Evolutionary conservation across 345 rosid species (phyloP).

Genomic region (Murraya paniculata): DNA sequence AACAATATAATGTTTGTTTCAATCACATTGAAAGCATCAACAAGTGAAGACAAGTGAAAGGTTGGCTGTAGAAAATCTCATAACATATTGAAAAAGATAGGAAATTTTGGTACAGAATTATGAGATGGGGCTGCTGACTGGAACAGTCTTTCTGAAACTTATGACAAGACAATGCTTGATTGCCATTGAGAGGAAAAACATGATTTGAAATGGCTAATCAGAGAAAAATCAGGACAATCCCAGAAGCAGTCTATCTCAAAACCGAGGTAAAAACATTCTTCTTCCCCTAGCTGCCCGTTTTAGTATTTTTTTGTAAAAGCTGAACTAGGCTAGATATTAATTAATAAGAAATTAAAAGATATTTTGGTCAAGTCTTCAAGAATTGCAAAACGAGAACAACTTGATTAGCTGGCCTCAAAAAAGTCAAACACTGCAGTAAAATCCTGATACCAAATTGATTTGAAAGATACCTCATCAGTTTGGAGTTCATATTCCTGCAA

Average conservation of each 20-base stretch:
- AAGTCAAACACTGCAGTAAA: conserved; percentile 1
- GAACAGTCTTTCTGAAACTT: background rate
- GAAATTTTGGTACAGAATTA: background rate
- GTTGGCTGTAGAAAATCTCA: no score
- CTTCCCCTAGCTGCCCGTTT: background rate
- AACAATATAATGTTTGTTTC: background rate
- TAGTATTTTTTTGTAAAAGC: background rate
- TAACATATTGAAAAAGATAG: background rate
- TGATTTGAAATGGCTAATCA: background rate
- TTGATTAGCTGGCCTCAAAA: conserved; percentile 1
- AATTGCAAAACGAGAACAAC: background rate
- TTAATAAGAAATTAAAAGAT: background rate
- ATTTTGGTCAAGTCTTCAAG: background rate
- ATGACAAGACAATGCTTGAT: background rate
- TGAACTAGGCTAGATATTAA: background rate
- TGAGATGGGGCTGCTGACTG: background rate
- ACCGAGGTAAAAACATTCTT: background rate
- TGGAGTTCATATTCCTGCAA: conserved; percentile 62
- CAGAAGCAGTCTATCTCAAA: background rate
- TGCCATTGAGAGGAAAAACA: background rate
- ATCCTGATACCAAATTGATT: background rate
- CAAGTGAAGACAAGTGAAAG: background rate
- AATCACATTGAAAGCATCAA: background rate
- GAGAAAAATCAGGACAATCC: background rate
- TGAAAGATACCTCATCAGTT: conserved; percentile 55